Base-by-base conservation (phyloP, 257 asterid species). In the Petrea volubilis region DNA sequence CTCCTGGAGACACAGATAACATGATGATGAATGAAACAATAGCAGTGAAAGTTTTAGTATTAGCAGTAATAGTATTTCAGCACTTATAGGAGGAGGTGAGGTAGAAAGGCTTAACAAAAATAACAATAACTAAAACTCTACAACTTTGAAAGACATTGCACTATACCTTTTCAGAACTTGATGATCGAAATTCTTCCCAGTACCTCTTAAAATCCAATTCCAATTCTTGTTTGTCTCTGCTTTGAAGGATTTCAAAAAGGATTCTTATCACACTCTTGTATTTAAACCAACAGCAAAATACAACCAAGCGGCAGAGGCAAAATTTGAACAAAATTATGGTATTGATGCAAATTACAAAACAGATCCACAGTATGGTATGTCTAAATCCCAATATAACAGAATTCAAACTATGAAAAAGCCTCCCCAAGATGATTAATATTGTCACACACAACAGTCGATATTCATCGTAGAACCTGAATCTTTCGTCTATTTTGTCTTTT, bases 121-220 rank as follows among this genome's bases (percentile, higher is more conserved):
- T 18, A 52, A 66, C 24, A 59, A 53, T 36, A 23, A 11, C 51
- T 60, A 50, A 28, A 73, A 29, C 17, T 50, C 34, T 31, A 49
- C 50, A 60, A 68, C 53, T 17, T 40, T 61, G 64, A 14, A 64
- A 67, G 70, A 15, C 56, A 62, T 28, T 40, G 31, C 15, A 49
- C 33, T 14, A 3, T 77, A 83, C 91, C 91, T 83, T 83, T 70
- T 86, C 91, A 70, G 91, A 84, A 87, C 73, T 88, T 59, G 94
- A 85, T 68, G 96, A 85, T 55, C 98, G 92, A 79, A 95, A 95
- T 77, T 88, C 97, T 77, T 95, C 97, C 99, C 99, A 95, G 47
- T 86, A 85, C 82, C 99, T 88, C 87, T 84, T 95, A 74, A 95
- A 95, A 74, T 92, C 97, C 95, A 85, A 82, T 84, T 92, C 98